Conservation (phyloP, 371 early-diverging fungal genomes). For the Lichtheimia corymbifera region DNA sequence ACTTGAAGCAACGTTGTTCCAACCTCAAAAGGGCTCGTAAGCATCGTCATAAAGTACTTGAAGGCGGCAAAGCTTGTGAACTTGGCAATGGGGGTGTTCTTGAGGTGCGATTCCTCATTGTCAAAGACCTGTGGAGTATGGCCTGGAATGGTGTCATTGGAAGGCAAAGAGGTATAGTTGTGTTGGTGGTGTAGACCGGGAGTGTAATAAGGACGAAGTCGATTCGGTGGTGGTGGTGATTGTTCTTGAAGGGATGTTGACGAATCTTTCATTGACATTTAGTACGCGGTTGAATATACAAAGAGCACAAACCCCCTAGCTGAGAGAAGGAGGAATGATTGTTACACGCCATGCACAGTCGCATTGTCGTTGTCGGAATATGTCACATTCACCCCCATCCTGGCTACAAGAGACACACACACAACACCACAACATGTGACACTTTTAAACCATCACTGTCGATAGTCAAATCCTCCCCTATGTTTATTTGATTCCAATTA, state of each 20-base stretch:
- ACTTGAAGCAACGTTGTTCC: slow-evolving; percentile 80
- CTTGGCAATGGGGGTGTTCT: slow-evolving; percentile 42
- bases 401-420: too few relatives aligned
- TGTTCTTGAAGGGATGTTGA: not conserved
- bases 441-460: too few relatives aligned
- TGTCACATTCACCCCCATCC: too few relatives aligned
- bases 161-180: slow-evolving; percentile 48
- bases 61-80: slow-evolving; percentile 63
- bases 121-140: slow-evolving; percentile 27
- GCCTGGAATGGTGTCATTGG: slow-evolving; percentile 32
- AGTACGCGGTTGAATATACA: too few relatives aligned
- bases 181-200: slow-evolving; percentile 44
- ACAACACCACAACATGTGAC: too few relatives aligned
- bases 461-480: too few relatives aligned
- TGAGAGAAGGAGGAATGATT: too few relatives aligned
- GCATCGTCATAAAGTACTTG: slow-evolving; percentile 65
- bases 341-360: too few relatives aligned
- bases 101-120: slow-evolving; percentile 22
- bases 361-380: too few relatives aligned
- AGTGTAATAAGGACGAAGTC: slow-evolving; percentile 47
- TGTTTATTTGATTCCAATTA: too few relatives aligned
- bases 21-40: slow-evolving; percentile 75
- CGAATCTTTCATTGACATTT: slow-evolving; percentile 9
- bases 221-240: slow-evolving; percentile 15
- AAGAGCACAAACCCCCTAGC: too few relatives aligned